phyloP scores from a whole-genome alignment of 352 stramenopile species.

The Phytopythium oedochilum region DNA sequence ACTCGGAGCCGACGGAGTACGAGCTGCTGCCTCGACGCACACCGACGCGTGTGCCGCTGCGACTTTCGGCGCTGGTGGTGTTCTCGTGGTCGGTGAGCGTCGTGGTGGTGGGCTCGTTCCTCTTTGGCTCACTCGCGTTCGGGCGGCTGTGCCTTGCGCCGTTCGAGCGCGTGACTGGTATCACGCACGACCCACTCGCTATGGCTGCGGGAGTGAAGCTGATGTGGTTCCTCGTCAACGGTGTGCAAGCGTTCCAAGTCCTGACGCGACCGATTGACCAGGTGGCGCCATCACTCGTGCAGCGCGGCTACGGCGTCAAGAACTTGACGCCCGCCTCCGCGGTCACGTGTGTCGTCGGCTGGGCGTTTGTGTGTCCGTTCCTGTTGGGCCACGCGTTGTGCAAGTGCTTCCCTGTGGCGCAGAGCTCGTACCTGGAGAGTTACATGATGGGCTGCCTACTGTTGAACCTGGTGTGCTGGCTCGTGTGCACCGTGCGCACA shows the following conservation, averaged over 20 bases:
- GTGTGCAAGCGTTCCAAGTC: conserved; percentile 49
- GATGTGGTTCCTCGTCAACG: conserved; percentile 69
- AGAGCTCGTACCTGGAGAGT: conserved; percentile 48
- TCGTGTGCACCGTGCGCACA: conserved; percentile 71
- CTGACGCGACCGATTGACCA: conserved; percentile 57
- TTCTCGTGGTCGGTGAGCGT: conserved; percentile 64
- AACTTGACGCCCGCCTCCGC: conserved; percentile 56
- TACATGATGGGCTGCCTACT: conserved; percentile 76
- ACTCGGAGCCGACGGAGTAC: conserved; percentile 65
- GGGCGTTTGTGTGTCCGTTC: conserved; percentile 64
- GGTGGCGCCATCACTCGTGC: conserved; percentile 48
- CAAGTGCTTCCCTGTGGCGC: conserved; percentile 38
- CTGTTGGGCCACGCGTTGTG: conserved; percentile 63
- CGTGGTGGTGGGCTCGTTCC: conserved; percentile 41
- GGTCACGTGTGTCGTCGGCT: conserved; percentile 50
- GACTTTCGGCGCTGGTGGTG: conserved; percentile 44
- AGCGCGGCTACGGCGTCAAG: conserved; percentile 66
- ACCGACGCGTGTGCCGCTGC: conserved; percentile 47
- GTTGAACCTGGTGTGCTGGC: conserved; percentile 68
- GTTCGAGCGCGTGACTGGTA: conserved; percentile 64
- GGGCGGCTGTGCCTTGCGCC: conserved; percentile 62
- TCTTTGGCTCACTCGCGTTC: conserved; percentile 70
- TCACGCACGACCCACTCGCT: conserved; percentile 70
- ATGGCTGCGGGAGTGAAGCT: conserved; percentile 73
- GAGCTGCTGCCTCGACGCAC: conserved; percentile 48